phyloP scores from a whole-genome alignment of 148 eudicot genomes.

The Cornus kousa region DNA sequence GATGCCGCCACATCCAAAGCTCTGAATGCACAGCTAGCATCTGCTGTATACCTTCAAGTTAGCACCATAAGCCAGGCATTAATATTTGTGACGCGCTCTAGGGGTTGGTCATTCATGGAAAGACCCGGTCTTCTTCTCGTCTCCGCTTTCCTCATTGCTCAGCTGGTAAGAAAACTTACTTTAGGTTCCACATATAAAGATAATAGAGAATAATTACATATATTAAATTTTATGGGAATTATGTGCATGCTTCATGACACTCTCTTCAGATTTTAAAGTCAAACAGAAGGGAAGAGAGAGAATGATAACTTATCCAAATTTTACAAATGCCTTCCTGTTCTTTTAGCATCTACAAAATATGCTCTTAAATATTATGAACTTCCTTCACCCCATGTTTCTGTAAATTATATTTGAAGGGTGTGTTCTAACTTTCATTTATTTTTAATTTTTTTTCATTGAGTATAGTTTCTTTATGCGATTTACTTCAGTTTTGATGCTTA shows the following conservation, averaged over 20 bases:
- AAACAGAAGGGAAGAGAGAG: no score
- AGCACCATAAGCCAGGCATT: constrained; percentile 84
- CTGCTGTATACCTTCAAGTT: constrained; percentile 81
- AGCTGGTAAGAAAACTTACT: constrained; percentile 38
- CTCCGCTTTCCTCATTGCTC: constrained; percentile 73
- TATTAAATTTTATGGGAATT: no score
- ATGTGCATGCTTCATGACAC: background rate
- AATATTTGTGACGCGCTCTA: constrained; percentile 76
- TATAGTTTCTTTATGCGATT: background rate
- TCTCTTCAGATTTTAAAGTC: no score
- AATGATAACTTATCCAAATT: no score
- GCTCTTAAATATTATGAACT: background rate
- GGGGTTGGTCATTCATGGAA: constrained; percentile 78
- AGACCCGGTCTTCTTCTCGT: constrained; percentile 75
- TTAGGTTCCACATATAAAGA: no score
- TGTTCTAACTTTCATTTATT: background rate
- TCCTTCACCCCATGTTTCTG: background rate
- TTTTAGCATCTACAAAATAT: no score
- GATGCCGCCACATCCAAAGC: constrained; percentile 17
- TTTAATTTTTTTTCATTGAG: background rate
- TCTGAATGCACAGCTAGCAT: constrained; percentile 46
- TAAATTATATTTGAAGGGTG: background rate
- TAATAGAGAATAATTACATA: no score
- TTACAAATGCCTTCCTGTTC: no score
- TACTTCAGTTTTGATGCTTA: background rate